Evolutionary conservation across 176 grass and related monocot genomes (phyloP), one percentile per base, ranked within the genome.

Genomic region (Oryza coarctata): DNA sequence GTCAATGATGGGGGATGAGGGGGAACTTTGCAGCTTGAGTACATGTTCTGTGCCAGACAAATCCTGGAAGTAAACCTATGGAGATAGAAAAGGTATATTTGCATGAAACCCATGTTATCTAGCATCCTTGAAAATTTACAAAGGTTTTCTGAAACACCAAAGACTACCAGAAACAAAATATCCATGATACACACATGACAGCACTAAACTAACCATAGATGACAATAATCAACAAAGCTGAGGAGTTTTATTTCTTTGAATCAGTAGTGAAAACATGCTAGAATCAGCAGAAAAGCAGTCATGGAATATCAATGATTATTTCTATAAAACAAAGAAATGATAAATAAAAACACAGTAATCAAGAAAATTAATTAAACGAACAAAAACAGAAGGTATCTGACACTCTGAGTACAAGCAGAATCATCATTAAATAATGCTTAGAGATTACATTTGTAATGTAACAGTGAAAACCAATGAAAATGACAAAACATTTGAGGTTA

Each of bases 61-160:
- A 92, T 99, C 96, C 88, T 99, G 97, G 69, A 96, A 99, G 78
- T 94, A 99, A 60, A 99, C 89, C 97, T 99, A 85, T 82, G 69
- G 38, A 64, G 84, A 90, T 62, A 74, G 49, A 79, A 3, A 45
- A 76, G 55, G 41, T 41, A 29, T 10, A 28, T 47, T 76, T 61
- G 84, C 31, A 66, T 68, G 58, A 26, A 62, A 60, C 6, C 30
- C 30, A 45, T 35, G 8, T 72, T 72, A 67, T 67, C n/a, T 34
- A 78, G 15, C n/a, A 35, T 88, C 47, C 40, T 64, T 57, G 20
- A 41, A n/a, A 71, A 20, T 28, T 52, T 23, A 67, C 4, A 83
- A 40, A 67, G 17, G 45, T 38, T 77, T 50, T 60, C 35, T 64
- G 34, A 85, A 89, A 36, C 12, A 77, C 15, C 30, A 38, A 76